phyloP scores from a whole-genome alignment of 2,329 filamentous ascomycete genomes.

The Madurella mycetomatis region DNA sequence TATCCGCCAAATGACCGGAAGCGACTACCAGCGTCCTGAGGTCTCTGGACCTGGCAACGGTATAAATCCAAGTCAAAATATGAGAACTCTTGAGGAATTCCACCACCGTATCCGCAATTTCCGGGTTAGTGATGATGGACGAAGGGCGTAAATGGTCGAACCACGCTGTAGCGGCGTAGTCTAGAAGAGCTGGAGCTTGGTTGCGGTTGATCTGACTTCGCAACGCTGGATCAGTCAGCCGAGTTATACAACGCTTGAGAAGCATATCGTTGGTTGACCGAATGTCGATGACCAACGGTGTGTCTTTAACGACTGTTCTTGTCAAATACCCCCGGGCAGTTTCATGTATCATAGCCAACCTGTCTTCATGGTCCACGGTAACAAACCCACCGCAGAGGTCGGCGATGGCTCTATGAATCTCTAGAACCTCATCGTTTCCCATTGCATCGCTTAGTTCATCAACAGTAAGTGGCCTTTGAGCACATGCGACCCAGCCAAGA shows the following conservation, averaged over 20 bases:
- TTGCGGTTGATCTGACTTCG: neutral
- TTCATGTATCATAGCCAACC: constrained; percentile 32
- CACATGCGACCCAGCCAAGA: constrained; percentile 26
- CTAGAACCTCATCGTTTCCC: constrained; percentile 21
- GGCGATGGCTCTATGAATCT: constrained; percentile 27
- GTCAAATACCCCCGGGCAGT: constrained; percentile 35
- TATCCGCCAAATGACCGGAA: constrained; percentile 25
- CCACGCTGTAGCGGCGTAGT: constrained; percentile 21
- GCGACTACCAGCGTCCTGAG: constrained; percentile 28
- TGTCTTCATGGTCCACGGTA: constrained; percentile 27
- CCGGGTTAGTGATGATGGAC: neutral
- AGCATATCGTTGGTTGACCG: constrained; percentile 20
- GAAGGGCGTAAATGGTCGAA: constrained; percentile 24
- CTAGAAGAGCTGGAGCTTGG: neutral
- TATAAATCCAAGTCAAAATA: constrained; percentile 34
- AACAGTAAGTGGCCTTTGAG: constrained; percentile 24
- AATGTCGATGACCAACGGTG: constrained; percentile 16
- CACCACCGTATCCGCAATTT: neutral
- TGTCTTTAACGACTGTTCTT: neutral
- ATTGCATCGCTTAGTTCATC: constrained; percentile 26
- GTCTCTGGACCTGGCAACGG: constrained; percentile 24
- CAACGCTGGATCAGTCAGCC: neutral
- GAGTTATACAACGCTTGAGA: constrained; percentile 22
- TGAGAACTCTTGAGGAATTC: constrained; percentile 8
- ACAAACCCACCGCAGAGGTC: constrained; percentile 32